Base-by-base conservation (phyloP, 2,329 filamentous ascomycete genomes). In the Aspergillus fischeri region DNA sequence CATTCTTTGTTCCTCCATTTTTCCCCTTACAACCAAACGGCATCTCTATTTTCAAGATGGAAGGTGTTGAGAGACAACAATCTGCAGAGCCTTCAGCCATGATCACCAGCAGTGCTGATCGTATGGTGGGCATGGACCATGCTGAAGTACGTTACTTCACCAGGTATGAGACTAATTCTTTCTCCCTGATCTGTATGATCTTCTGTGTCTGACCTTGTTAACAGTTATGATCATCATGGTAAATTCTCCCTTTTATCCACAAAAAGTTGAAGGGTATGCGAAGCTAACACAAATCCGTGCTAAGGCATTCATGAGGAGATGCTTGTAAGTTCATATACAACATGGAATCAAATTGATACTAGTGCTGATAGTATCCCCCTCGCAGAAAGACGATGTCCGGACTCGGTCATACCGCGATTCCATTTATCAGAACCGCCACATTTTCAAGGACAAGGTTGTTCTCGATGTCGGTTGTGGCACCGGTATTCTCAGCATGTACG, bases 71-170 rank as follows among this genome's bases (percentile, higher is more conserved):
- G 49, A 60, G 53, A 51, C 57, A 60, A 51, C 57, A 60, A 29
- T 55, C 58, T 57, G 52, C 65, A 59, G 64, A 66, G 45, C 58
- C 67, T 59, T 49, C 68, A 54, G 63, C 61, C 49, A 63, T 63
- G 51, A 73, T 68, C 53, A 64, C 71, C 58, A 76, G 74, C 68
- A 78, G 75, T 56, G 77, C 77, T 60, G 78, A 80, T 63, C 72
- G 76, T 60, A 78, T 80, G 76, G 75, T 76, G 35, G 78, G 76
- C 67, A 87, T 96, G 84, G 89, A 90, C 74, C 92, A 96, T 80
- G 94, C 92, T 63, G 94, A 99, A 83, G 92, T 95, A 77, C 94
- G 97, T 78, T 99, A 97, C 83, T 97, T 97, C 82, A 97, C 97
- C 81, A 96, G 92, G 92, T 95, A 79, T 64, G 73, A 56, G 1